Evolutionary conservation across 257 asterid species (phyloP).

Genomic region (Orobanche coerulescens): DNA sequence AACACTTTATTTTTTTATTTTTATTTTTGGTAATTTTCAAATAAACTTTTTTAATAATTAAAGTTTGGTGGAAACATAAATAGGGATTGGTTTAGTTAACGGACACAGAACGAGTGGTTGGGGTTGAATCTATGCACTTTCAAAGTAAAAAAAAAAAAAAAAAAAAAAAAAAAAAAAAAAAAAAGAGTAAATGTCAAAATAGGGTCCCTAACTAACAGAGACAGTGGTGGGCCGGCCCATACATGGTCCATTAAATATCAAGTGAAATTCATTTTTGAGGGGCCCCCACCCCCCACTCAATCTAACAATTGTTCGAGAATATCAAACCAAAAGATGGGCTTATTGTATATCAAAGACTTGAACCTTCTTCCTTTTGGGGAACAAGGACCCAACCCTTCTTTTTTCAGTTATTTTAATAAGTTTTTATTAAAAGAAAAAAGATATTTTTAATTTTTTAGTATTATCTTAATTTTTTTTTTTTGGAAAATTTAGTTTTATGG

Average conservation of each 20-base stretch:
- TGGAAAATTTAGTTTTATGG: too few species aligned
- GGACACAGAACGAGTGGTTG: constrained; percentile 32
- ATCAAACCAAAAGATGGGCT: constrained; percentile 30
- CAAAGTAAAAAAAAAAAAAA: constrained; percentile 26
- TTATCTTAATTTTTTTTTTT: too few species aligned
- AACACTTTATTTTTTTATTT: too few species aligned
- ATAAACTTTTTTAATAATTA: not conserved
- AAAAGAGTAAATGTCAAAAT: too few species aligned
- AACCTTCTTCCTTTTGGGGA: constrained; percentile 65
- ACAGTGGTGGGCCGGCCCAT: constrained; percentile 39
- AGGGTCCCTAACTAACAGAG: constrained; percentile 36
- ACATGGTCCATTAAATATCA: constrained; percentile 24
- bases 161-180: too few species aligned
- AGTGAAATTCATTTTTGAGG: constrained; percentile 27
- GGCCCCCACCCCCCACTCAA: constrained; percentile 27
- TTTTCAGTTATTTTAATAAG: not conserved
- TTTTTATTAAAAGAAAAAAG: too few species aligned
- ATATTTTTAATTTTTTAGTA: too few species aligned
- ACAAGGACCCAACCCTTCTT: constrained; percentile 26
- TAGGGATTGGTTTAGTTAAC: constrained; percentile 9
- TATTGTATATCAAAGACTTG: constrained; percentile 22
- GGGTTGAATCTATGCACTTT: constrained; percentile 35
- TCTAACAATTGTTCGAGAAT: constrained; percentile 24
- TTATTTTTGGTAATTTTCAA: too few species aligned
- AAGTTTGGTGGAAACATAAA: constrained; percentile 23